phyloP scores from a whole-genome alignment of 257 asterid species.

The Schizonepeta tenuifolia region DNA sequence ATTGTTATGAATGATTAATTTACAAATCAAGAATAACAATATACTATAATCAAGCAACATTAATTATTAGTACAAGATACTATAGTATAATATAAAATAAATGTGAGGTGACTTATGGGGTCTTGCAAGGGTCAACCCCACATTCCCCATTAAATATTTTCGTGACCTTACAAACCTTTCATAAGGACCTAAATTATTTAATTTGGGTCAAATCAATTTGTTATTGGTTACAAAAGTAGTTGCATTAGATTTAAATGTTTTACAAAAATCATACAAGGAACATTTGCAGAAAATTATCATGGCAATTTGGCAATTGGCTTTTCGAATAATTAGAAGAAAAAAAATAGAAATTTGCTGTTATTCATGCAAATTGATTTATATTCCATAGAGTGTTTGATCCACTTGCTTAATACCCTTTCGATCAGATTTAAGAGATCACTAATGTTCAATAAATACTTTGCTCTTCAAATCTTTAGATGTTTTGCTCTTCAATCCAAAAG shows the following conservation, averaged over 20 bases:
- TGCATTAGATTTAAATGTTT: constrained; percentile 24
- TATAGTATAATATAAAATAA: not conserved
- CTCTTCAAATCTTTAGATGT: not conserved
- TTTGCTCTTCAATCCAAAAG: not conserved
- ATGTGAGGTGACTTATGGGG: constrained; percentile 33
- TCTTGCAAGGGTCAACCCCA: constrained; percentile 35
- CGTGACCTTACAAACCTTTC: not conserved
- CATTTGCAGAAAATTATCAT: not conserved
- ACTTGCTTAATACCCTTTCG: constrained; percentile 35
- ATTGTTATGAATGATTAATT: not conserved
- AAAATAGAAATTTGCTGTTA: not conserved
- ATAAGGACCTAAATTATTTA: constrained; percentile 28
- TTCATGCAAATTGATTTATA: constrained; percentile 1
- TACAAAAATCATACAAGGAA: not conserved
- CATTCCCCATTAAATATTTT: not conserved
- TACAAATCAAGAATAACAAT: not conserved
- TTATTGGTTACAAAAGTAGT: constrained; percentile 35
- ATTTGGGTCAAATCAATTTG: constrained; percentile 36
- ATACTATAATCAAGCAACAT: not conserved
- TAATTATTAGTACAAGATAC: not conserved
- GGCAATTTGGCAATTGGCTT: constrained; percentile 32
- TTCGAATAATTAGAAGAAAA: constrained; percentile 25
- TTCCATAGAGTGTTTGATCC: constrained; percentile 36
- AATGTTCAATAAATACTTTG: constrained; percentile 9
- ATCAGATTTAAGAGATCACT: constrained; percentile 16